Evolutionary conservation across 1,284 basidiomycete species (phyloP).

Genomic region (Ganoderma sinense): DNA sequence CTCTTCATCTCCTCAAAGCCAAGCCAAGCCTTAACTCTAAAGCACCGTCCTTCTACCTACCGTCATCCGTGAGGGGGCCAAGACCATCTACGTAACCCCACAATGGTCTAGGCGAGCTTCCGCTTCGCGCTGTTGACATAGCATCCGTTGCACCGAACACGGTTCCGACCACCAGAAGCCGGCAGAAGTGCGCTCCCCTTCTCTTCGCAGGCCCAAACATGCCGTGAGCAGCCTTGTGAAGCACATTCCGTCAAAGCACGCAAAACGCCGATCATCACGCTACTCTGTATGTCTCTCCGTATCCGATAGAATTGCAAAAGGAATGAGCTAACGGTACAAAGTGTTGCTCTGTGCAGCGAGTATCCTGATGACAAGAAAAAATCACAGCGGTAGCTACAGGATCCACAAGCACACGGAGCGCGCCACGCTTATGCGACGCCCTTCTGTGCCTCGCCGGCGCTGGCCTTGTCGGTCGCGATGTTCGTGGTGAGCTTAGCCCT

Average conservation of each 20-base stretch:
- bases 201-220: too few species aligned
- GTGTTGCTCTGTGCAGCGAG: conserved; percentile 29
- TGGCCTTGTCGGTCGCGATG: conserved; percentile 45
- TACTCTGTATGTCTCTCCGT: conserved; percentile 15
- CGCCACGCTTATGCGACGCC: conserved; percentile 35
- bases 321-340: conserved; percentile 30
- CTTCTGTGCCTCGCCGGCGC: conserved; percentile 44
- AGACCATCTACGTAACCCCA: neutral
- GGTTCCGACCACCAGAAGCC: neutral
- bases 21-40: neutral
- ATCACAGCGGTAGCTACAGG: conserved; percentile 18
- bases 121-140: neutral
- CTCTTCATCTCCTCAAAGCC: neutral
- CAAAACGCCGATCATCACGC: neutral
- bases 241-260: neutral
- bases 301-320: conserved; percentile 25
- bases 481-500: conserved; percentile 45
- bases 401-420: neutral
- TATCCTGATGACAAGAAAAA: conserved; percentile 1
- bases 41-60: neutral
- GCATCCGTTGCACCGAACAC: neutral
- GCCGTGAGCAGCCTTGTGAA: neutral
- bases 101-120: neutral
- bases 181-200: neutral
- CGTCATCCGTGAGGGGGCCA: neutral